Evolutionary conservation across 1,139 yeast genomes (phyloP).

Genomic region (Kazachstania sp.): DNA sequence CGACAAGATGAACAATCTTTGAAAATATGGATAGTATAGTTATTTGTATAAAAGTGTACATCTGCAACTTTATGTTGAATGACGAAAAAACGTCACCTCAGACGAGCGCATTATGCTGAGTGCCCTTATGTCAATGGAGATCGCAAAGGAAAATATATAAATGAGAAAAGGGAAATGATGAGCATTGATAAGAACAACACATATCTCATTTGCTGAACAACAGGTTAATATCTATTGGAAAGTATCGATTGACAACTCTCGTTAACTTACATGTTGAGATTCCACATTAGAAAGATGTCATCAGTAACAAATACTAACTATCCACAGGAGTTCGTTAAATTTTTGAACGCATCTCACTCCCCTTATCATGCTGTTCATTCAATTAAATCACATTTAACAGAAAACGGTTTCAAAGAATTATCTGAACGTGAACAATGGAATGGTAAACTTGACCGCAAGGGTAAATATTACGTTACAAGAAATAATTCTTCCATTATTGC

Average conservation of each 20-base stretch:
- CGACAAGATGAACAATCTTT: too few species aligned
- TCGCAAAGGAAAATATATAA: too few species aligned
- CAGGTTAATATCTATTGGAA: not conserved
- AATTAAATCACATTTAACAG: conserved; percentile 44
- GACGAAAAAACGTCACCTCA: too few species aligned
- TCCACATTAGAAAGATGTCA: conserved; percentile 20
- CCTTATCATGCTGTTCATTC: conserved; percentile 87
- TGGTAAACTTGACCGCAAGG: conserved; percentile 43
- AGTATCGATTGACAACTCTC: not conserved
- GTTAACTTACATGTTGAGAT: conserved; percentile 18
- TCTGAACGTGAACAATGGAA: conserved; percentile 73
- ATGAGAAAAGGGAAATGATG: too few species aligned
- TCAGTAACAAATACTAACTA: conserved; percentile 13
- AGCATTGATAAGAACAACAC: too few species aligned
- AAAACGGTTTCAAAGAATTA: conserved; percentile 62
- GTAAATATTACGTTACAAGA: conserved; percentile 74
- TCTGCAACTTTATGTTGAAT: too few species aligned
- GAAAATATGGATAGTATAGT: too few species aligned
- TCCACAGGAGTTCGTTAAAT: conserved; percentile 54
- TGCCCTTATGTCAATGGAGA: too few species aligned
- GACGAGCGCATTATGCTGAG: too few species aligned
- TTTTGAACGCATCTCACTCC: conserved; percentile 80
- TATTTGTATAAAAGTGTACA: too few species aligned
- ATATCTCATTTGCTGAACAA: not conserved
- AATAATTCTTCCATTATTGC: conserved; percentile 86